Percentiles rank a stretch among this genome's conserved stretches.
These are phyloP conservation scores for Geum urbanum DNA, from an alignment of 306 rosid species.

Conservation along the genomic window DNA sequence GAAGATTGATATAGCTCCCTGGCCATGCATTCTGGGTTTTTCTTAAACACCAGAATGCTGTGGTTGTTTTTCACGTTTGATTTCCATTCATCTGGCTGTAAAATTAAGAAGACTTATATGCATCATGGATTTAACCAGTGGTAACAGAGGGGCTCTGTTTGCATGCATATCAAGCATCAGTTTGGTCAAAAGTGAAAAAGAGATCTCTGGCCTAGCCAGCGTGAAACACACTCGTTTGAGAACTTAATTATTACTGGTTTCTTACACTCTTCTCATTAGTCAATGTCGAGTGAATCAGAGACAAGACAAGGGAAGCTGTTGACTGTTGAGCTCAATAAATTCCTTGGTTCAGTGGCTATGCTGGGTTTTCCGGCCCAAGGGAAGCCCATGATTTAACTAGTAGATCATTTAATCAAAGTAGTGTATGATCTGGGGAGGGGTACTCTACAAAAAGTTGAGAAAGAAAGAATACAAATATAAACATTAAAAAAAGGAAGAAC, in stretches of 20 bases:
- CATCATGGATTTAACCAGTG: not conserved
- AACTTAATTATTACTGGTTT: not conserved
- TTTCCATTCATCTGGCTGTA: not conserved
- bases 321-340: not conserved
- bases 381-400: not conserved
- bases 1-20: not conserved
- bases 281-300: not conserved
- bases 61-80: not conserved
- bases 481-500: no score
- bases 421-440: no score
- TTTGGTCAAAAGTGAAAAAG: conserved; percentile 10
- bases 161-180: not conserved
- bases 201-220: not conserved
- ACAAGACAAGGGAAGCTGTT: not conserved
- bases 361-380: not conserved
- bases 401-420: no score
- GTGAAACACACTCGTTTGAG: not conserved
- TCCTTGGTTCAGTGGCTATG: not conserved
- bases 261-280: not conserved
- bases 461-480: no score
- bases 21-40: not conserved
- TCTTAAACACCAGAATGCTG: not conserved
- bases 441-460: no score
- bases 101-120: not conserved
- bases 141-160: not conserved